Conservation (phyloP, 148 eudicot species). For the Mesembryanthemum crystallinum region DNA sequence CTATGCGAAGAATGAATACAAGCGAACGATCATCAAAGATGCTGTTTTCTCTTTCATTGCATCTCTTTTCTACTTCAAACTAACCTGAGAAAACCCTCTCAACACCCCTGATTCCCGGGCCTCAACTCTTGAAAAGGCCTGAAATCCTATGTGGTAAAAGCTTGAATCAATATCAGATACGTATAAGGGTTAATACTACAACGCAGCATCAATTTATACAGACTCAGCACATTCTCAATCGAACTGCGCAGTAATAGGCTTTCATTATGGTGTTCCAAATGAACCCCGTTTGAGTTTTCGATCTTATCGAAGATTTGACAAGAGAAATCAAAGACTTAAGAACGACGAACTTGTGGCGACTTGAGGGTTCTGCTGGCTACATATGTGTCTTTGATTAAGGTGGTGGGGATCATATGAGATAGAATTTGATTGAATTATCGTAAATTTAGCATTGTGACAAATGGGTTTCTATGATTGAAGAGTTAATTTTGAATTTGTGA, state of each 20-base stretch:
- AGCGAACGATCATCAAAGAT: too few species aligned
- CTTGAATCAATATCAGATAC: constrained; percentile 50
- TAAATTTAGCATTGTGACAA: constrained; percentile 41
- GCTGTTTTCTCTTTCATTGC: too few species aligned
- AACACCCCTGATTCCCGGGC: too few species aligned
- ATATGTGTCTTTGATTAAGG: constrained; percentile 50
- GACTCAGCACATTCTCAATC: constrained; percentile 28
- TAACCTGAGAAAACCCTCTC: too few species aligned
- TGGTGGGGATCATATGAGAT: constrained; percentile 51
- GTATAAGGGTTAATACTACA: constrained; percentile 40
- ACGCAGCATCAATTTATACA: constrained; percentile 47
- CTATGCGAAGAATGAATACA: too few species aligned
- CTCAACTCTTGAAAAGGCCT: too few species aligned
- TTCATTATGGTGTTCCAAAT: constrained; percentile 69
- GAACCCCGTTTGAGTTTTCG: constrained; percentile 46
- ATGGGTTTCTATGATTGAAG: constrained; percentile 48
- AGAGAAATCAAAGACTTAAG: constrained; percentile 39
- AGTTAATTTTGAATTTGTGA: constrained; percentile 44
- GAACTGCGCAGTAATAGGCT: constrained; percentile 36
- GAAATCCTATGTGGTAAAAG: constrained; percentile 29
- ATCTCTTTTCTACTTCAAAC: too few species aligned
- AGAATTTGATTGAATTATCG: constrained; percentile 55
- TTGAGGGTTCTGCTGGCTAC: constrained; percentile 64
- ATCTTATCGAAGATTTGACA: constrained; percentile 43
- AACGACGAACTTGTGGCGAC: constrained; percentile 41